Conservation (phyloP, 495 filamentous ascomycete genomes). For the Pyrenula aspistea region DNA sequence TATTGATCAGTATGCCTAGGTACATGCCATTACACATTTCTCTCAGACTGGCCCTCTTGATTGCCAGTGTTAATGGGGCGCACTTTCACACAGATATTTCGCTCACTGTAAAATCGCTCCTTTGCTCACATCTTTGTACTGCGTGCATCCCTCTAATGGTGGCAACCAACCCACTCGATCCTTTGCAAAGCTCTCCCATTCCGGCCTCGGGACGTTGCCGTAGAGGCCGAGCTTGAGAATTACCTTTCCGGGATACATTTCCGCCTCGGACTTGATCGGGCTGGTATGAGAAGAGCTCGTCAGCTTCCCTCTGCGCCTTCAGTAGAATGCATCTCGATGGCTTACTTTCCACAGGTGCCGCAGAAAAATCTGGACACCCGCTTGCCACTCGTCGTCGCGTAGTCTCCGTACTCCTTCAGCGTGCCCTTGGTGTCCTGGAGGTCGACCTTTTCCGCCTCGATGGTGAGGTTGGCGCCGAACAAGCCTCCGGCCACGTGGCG, state of each 20-base stretch:
- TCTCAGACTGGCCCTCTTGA: too few relatives aligned
- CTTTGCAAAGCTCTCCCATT: constrained; percentile 21
- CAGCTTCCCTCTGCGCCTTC: too few relatives aligned
- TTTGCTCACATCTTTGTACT: constrained; percentile 8
- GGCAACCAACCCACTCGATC: constrained; percentile 20
- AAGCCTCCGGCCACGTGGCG: neutral
- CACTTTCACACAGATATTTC: too few relatives aligned
- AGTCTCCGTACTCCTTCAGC: neutral
- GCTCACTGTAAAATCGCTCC: constrained; percentile 8
- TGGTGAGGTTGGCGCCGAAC: neutral
- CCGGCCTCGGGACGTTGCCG: constrained; percentile 25
- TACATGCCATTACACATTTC: too few relatives aligned
- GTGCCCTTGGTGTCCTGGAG: neutral
- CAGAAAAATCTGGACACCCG: neutral
- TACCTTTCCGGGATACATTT: constrained; percentile 14
- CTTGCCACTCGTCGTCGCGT: neutral
- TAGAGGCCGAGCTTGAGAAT: constrained; percentile 32
- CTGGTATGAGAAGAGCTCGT: too few relatives aligned
- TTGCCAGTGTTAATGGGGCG: too few relatives aligned
- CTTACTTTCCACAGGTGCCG: neutral
- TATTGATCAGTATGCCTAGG: too few relatives aligned
- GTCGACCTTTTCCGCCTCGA: neutral
- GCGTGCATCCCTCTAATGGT: constrained; percentile 9
- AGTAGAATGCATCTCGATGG: too few relatives aligned
- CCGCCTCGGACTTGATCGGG: constrained; percentile 23